Conservation (phyloP, 2,329 filamentous ascomycete species). For the Ceratocystis albifundus region DNA sequence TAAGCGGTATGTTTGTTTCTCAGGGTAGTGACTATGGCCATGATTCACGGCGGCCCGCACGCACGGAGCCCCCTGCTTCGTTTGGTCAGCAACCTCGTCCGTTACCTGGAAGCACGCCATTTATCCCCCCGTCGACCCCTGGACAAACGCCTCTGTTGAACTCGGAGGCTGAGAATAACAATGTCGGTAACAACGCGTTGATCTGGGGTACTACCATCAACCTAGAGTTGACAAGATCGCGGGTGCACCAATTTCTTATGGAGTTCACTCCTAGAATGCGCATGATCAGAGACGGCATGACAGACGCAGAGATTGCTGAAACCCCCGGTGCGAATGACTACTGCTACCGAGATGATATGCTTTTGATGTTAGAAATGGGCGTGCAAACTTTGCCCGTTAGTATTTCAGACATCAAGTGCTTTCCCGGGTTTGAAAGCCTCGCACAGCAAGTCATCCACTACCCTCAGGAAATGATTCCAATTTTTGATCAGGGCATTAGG, state of each 20-base stretch:
- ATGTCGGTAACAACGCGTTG: slow-evolving; percentile 36
- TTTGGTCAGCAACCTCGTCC: slow-evolving; percentile 32
- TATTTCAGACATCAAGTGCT: slow-evolving; percentile 77
- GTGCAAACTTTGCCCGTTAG: slow-evolving; percentile 79
- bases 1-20: slow-evolving; percentile 70
- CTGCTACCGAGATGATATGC: slow-evolving; percentile 73
- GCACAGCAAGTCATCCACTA: slow-evolving; percentile 94
- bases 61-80: slow-evolving; percentile 17
- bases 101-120: slow-evolving; percentile 21
- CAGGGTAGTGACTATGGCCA: slow-evolving; percentile 40
- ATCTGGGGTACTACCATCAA: slow-evolving; percentile 98
- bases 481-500: slow-evolving; percentile 92
- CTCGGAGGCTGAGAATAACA: slow-evolving; percentile 54
- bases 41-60: slow-evolving; percentile 15
- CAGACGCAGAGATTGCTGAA: slow-evolving; percentile 59
- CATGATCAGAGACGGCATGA: slow-evolving; percentile 76
- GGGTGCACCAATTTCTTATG: slow-evolving; percentile 66
- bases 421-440: slow-evolving; percentile 82
- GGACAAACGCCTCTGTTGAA: slow-evolving; percentile 29
- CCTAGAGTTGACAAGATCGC: slow-evolving; percentile 68
- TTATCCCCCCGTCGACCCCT: slow-evolving; percentile 20
- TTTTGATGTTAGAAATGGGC: slow-evolving; percentile 82
- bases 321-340: slow-evolving; percentile 63
- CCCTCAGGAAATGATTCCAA: slow-evolving; percentile 86
- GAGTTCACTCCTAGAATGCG: slow-evolving; percentile 93